Conservation (phyloP, 164 flowering plant species). For the Brasenia schreberi region DNA sequence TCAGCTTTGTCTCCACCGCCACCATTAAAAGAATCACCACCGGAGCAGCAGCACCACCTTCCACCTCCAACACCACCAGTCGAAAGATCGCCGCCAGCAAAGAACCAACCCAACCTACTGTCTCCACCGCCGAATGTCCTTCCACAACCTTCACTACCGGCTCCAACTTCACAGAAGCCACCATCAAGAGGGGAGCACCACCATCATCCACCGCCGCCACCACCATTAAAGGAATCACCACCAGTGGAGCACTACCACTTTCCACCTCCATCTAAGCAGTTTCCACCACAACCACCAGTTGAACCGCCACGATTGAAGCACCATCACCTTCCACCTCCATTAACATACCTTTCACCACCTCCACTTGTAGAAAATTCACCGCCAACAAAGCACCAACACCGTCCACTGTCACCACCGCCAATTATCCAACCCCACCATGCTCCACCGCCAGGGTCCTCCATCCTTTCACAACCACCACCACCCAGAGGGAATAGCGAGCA, state of each 20-base stretch:
- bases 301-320: constrained; percentile 5
- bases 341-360: constrained; percentile 1
- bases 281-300: constrained; percentile 4
- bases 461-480: constrained; percentile 10
- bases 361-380: not conserved
- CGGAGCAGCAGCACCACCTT: constrained; percentile 5
- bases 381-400: not conserved
- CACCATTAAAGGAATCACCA: not conserved
- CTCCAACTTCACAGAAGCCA: not conserved
- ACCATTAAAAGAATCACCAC: not conserved
- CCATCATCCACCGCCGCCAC: not conserved
- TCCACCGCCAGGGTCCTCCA: constrained; percentile 3
- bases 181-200: not conserved
- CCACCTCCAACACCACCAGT: constrained; percentile 8
- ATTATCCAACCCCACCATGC: constrained; percentile 14
- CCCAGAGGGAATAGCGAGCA: not conserved
- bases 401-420: not conserved
- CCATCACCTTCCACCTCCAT: constrained; percentile 7
- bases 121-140: constrained; percentile 10
- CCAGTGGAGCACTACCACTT: constrained; percentile 1
- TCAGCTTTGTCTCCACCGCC: constrained; percentile 1
- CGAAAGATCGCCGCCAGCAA: not conserved
- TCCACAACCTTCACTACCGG: not conserved
- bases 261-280: constrained; percentile 1
- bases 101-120: constrained; percentile 7